phyloP scores from a whole-genome alignment of 495 filamentous ascomycete species.

The Penicillium parvum region DNA sequence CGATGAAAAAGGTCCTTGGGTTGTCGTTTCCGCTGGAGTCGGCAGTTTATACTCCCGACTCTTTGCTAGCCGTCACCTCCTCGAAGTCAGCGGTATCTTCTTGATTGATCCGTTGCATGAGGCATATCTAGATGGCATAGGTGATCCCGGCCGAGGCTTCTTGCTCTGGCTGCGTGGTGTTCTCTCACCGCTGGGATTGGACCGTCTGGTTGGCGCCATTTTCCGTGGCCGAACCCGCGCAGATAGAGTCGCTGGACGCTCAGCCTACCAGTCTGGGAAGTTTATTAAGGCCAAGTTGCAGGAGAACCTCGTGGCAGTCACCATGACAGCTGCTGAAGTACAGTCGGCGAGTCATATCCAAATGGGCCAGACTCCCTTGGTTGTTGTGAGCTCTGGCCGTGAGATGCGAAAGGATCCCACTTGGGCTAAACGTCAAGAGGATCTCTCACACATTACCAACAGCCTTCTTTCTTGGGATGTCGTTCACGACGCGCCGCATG shows the following conservation, averaged over 20 bases:
- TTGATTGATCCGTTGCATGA: conserved; percentile 87
- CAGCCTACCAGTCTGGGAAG: conserved; percentile 72
- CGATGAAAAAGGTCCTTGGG: conserved; percentile 82
- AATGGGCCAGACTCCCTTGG: conserved; percentile 63
- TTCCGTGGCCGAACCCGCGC: conserved; percentile 73
- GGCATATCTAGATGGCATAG: conserved; percentile 65
- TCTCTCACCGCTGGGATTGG: conserved; percentile 80
- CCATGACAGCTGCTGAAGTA: conserved; percentile 77
- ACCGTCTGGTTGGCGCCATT: conserved; percentile 69
- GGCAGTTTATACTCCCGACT: conserved; percentile 86
- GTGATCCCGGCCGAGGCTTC: conserved; percentile 67
- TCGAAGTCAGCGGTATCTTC: conserved; percentile 70
- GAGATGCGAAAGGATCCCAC: conserved; percentile 49
- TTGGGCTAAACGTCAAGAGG: conserved; percentile 79
- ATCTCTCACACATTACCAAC: conserved; percentile 71
- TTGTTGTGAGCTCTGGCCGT: conserved; percentile 79
- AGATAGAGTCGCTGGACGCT: conserved; percentile 76
- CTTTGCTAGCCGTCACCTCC: conserved; percentile 73
- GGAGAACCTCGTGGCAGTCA: conserved; percentile 81
- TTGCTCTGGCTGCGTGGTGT: conserved; percentile 78
- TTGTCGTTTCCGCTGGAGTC: conserved; percentile 66
- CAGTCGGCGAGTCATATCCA: conserved; percentile 72
- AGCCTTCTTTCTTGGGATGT: conserved; percentile 82
- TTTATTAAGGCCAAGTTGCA: conserved; percentile 86
- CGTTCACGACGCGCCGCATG: conserved; percentile 77